phyloP scores from a whole-genome alignment of 1,284 basidiomycete species.

The Heterobasidion irregulare region DNA sequence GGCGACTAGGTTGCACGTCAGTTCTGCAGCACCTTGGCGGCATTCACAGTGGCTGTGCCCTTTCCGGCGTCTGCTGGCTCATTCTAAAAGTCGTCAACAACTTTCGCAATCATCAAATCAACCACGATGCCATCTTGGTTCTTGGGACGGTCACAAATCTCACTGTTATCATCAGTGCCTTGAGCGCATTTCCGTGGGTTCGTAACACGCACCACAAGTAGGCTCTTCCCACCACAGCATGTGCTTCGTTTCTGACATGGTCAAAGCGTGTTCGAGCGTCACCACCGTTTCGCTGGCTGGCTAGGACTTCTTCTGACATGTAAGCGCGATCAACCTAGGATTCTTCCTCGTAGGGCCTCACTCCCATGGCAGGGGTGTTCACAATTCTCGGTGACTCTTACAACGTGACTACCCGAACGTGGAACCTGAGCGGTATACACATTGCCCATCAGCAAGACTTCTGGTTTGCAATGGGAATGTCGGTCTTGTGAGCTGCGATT shows the following conservation, averaged over 20 bases:
- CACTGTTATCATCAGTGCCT: conserved; percentile 43
- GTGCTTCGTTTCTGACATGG: conserved; percentile 9
- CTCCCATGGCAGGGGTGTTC: conserved; percentile 42
- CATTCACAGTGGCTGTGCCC: conserved; percentile 66
- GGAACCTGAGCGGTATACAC: conserved; percentile 44
- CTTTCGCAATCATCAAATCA: conserved; percentile 35
- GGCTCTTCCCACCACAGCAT: conserved; percentile 14
- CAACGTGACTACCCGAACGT: conserved; percentile 39
- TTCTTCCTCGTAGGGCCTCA: not conserved
- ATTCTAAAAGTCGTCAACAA: conserved; percentile 50
- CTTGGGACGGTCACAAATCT: conserved; percentile 52
- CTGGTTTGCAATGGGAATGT: conserved; percentile 70
- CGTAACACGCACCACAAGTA: conserved; percentile 73
- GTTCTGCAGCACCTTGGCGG: conserved; percentile 71
- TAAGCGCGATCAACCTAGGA: conserved; percentile 17
- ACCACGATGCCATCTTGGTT: conserved; percentile 45
- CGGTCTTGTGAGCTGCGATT: conserved; percentile 45
- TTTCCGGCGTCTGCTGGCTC: conserved; percentile 60
- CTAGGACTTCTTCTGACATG: conserved; percentile 51
- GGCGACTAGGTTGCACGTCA: conserved; percentile 61
- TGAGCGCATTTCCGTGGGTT: conserved; percentile 64
- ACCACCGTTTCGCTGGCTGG: conserved; percentile 75
- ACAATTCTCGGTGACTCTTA: conserved; percentile 59
- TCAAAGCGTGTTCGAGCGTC: conserved; percentile 58
- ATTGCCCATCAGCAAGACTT: conserved; percentile 63